Evolutionary conservation across 352 stramenopile genomes (phyloP).

Genomic region (Globisporangium canariense): DNA sequence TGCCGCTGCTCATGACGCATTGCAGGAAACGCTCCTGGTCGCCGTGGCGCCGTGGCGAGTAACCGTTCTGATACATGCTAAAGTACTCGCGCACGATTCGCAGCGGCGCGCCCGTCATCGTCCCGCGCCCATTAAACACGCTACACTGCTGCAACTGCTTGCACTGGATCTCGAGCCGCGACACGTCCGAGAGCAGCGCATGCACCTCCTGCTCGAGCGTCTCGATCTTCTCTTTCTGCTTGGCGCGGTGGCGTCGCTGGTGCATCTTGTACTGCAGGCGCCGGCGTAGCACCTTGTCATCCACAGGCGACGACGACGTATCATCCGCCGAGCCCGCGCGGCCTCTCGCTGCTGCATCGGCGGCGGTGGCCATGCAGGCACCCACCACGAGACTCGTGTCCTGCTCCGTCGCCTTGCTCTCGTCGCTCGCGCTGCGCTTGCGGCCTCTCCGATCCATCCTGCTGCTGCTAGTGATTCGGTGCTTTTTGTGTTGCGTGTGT

Average conservation of each 20-base stretch:
- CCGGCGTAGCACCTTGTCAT: conserved; percentile 40
- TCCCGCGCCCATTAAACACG: conserved; percentile 32
- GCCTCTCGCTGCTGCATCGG: background rate
- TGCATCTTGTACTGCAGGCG: conserved; percentile 68
- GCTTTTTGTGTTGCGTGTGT: background rate
- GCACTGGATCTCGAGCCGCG: conserved; percentile 31
- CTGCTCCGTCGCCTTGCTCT: background rate
- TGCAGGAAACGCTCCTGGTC: conserved; percentile 55
- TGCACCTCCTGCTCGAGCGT: conserved; percentile 41
- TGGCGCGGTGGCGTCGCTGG: conserved; percentile 60
- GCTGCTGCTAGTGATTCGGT: background rate
- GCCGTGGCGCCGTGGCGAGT: conserved; percentile 14
- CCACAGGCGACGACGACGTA: background rate
- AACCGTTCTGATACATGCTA: conserved; percentile 47
- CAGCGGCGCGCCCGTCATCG: conserved; percentile 24
- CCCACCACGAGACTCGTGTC: background rate
- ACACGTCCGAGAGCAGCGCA: conserved; percentile 33
- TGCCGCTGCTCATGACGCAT: conserved; percentile 38
- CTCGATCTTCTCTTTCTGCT: conserved; percentile 51
- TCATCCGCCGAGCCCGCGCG: background rate
- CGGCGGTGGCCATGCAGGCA: background rate
- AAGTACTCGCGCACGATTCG: conserved; percentile 53
- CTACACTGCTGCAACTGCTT: conserved; percentile 27
- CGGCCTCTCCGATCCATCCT: background rate
- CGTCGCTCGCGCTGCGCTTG: background rate